A percentile compares a stretch with the other conserved stretches of the same genome.
Conservation (phyloP, 2,329 filamentous ascomycete species). For the Cladobotryum mycophilum region DNA sequence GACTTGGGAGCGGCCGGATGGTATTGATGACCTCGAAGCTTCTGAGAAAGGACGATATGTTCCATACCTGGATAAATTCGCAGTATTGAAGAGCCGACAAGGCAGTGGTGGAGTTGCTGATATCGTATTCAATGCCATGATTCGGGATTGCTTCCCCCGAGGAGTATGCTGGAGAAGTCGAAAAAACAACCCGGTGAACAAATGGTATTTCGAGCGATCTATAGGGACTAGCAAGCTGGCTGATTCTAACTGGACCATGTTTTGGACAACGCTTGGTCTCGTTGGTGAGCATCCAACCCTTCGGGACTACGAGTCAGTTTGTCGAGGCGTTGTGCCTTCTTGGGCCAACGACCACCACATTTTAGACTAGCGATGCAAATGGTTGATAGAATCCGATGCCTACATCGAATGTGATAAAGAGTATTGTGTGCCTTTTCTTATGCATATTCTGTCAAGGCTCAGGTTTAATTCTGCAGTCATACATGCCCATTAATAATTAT, state of each 20-base stretch:
- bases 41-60: conserved; percentile 60
- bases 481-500: too few relatives aligned
- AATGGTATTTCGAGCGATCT: conserved; percentile 97
- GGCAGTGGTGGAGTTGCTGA: conserved; percentile 90
- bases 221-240: conserved; percentile 75
- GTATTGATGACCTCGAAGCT: conserved; percentile 47
- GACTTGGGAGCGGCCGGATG: conserved; percentile 81
- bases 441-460: too few relatives aligned
- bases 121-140: conserved; percentile 94
- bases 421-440: not conserved
- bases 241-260: conserved; percentile 92
- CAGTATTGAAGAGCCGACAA: conserved; percentile 80
- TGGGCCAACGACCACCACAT: conserved; percentile 56
- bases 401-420: not conserved
- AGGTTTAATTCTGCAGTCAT: too few relatives aligned
- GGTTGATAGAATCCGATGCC: not conserved
- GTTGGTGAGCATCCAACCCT: conserved; percentile 50
- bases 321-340: conserved; percentile 55
- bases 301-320: conserved; percentile 69
- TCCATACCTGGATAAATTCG: conserved; percentile 96
- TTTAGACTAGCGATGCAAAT: conserved; percentile 40
- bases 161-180: conserved; percentile 92
- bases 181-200: conserved; percentile 91
- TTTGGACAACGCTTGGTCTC: conserved; percentile 79
- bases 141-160: conserved; percentile 75